Conservation (phyloP, 2,329 filamentous ascomycete species). For the Diaporthe aspalathi region DNA sequence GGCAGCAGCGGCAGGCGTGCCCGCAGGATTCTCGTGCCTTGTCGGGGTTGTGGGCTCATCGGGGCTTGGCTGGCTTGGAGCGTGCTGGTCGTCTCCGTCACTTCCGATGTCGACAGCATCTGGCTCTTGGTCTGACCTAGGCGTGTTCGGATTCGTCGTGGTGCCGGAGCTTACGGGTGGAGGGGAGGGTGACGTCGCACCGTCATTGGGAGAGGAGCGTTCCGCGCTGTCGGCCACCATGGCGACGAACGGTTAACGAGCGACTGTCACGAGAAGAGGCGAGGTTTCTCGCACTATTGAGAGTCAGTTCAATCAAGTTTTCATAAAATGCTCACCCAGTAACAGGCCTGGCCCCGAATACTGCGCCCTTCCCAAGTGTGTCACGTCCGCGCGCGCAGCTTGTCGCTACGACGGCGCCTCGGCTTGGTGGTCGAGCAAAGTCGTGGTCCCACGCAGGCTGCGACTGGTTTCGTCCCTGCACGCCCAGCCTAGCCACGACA, state of each 20-base stretch:
- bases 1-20: background rate
- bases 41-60: background rate
- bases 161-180: conserved; percentile 20
- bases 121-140: background rate
- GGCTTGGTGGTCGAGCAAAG: background rate
- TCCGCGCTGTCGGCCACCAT: conserved; percentile 3
- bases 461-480: conserved; percentile 27
- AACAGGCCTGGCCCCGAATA: background rate
- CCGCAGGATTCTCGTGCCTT: no score
- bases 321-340: background rate
- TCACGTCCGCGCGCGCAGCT: no score
- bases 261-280: background rate
- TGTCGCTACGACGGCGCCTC: conserved; percentile 7
- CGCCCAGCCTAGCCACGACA: conserved; percentile 35
- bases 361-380: background rate
- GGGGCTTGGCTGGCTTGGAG: background rate
- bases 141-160: conserved; percentile 33
- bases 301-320: background rate
- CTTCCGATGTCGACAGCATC: background rate
- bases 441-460: background rate
- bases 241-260: background rate
- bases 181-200: background rate
- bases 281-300: background rate
- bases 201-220: background rate
- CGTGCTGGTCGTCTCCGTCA: background rate